These are phyloP conservation scores for Eleusine coracana DNA, from an alignment of 176 grass and related monocot genomes.

Conservation along the genomic window DNA sequence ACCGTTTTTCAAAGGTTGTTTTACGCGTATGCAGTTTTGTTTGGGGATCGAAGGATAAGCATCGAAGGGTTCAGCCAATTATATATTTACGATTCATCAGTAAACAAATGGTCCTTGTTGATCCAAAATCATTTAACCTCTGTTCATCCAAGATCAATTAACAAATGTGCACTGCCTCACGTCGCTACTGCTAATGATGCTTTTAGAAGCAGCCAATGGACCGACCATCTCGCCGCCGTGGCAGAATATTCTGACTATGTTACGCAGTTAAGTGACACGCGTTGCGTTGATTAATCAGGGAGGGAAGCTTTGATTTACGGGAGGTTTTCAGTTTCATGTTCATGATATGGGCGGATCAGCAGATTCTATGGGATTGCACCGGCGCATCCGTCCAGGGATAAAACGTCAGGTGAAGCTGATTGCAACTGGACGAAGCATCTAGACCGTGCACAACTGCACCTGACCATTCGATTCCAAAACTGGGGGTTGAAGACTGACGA, in stretches of 20 bases:
- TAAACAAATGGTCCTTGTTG: neutral
- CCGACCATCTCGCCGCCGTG: no score
- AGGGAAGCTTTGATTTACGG: no score
- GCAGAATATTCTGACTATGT: no score
- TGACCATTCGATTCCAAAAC: neutral
- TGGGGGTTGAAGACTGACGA: neutral
- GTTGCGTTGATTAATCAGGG: neutral
- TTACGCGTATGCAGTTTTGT: no score
- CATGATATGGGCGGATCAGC: neutral
- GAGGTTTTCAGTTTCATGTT: neutral
- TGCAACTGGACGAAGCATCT: neutral
- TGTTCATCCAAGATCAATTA: neutral
- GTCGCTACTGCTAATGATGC: no score
- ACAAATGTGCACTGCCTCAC: neutral
- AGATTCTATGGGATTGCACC: neutral
- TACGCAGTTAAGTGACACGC: neutral
- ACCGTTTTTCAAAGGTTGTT: neutral
- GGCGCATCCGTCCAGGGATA: neutral
- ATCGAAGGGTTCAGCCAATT: neutral
- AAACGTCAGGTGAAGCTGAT: neutral
- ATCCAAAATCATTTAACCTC: neutral
- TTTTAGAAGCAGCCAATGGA: no score
- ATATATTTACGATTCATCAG: neutral
- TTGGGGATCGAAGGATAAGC: neutral
- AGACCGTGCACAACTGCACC: neutral